These are phyloP conservation scores for Prunus yedoensis DNA, from an alignment of 331 rosid species.

Conservation along the genomic window DNA sequence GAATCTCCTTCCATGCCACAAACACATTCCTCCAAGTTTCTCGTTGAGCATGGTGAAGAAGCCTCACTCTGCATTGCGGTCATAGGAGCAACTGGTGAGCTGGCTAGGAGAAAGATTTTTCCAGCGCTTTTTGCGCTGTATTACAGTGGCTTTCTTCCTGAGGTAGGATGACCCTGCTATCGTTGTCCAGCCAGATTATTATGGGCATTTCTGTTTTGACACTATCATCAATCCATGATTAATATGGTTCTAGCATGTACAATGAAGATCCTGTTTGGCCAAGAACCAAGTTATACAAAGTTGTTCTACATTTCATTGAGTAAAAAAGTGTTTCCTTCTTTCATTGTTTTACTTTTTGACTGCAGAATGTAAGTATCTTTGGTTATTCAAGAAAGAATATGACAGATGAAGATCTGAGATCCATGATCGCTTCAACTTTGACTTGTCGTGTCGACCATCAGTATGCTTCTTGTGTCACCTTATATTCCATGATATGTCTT, in stretches of 20 bases:
- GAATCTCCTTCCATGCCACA: slow-evolving; percentile 43
- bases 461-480: slow-evolving; percentile 47
- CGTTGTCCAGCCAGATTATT: slow-evolving; percentile 1
- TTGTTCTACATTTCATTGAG: slow-evolving; percentile 5
- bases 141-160: slow-evolving; percentile 88
- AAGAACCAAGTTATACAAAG: not conserved
- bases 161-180: slow-evolving; percentile 48
- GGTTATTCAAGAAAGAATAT: slow-evolving; percentile 86
- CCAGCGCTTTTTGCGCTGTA: slow-evolving; percentile 91
- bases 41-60: slow-evolving; percentile 28
- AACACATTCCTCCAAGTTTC: slow-evolving; percentile 27
- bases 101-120: slow-evolving; percentile 82
- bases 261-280: not conserved
- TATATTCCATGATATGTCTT: not conserved
- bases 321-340: not conserved
- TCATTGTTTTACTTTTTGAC: slow-evolving; percentile 28
- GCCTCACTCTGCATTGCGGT: slow-evolving; percentile 86
- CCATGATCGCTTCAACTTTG: slow-evolving; percentile 76
- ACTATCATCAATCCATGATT: too few species aligned
- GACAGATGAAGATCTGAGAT: slow-evolving; percentile 76
- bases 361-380: slow-evolving; percentile 83
- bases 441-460: slow-evolving; percentile 92
- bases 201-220: not conserved
- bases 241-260: too few species aligned
- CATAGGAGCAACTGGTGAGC: slow-evolving; percentile 93